phyloP scores from a whole-genome alignment of 768 basidiomycete species.

The Kondoa malvinella region DNA sequence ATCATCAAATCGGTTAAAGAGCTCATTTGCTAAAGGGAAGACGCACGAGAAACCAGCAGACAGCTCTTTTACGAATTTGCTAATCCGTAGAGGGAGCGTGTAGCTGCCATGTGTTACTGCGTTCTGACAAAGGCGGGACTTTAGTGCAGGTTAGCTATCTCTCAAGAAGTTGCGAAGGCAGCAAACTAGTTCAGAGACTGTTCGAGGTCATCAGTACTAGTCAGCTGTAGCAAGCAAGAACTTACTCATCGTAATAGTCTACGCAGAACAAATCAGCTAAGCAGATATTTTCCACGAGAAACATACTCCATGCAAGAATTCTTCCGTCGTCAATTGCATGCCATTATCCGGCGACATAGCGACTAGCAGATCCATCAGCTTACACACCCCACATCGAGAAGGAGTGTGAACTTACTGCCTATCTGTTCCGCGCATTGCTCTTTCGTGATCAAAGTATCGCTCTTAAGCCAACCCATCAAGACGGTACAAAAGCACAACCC shows the following conservation, averaged over 20 bases:
- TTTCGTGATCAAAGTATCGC: background rate
- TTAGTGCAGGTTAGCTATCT: background rate
- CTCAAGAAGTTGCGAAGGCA: background rate
- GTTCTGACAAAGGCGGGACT: conserved; percentile 26
- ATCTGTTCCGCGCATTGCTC: conserved; percentile 23
- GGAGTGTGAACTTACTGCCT: conserved; percentile 29
- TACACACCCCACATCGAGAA: background rate
- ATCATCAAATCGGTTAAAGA: background rate
- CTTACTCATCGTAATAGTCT: too few species aligned
- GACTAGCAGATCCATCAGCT: conserved; percentile 22
- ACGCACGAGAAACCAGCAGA: conserved; percentile 32
- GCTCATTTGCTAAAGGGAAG: background rate
- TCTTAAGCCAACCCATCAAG: background rate
- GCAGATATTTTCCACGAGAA: too few species aligned
- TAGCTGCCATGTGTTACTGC: conserved; percentile 35
- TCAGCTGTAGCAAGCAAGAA: conserved; percentile 13
- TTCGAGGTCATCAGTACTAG: conserved; percentile 31
- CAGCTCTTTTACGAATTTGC: conserved; percentile 35
- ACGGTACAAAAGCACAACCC: background rate
- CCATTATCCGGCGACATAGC: conserved; percentile 27
- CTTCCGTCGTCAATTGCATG: conserved; percentile 33
- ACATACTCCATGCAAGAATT: conserved; percentile 36
- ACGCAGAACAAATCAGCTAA: too few species aligned
- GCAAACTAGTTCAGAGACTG: background rate
- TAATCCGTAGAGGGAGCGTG: conserved; percentile 32